Conservation (phyloP, 139 green algal genomes). For the Chlorella sp. region DNA sequence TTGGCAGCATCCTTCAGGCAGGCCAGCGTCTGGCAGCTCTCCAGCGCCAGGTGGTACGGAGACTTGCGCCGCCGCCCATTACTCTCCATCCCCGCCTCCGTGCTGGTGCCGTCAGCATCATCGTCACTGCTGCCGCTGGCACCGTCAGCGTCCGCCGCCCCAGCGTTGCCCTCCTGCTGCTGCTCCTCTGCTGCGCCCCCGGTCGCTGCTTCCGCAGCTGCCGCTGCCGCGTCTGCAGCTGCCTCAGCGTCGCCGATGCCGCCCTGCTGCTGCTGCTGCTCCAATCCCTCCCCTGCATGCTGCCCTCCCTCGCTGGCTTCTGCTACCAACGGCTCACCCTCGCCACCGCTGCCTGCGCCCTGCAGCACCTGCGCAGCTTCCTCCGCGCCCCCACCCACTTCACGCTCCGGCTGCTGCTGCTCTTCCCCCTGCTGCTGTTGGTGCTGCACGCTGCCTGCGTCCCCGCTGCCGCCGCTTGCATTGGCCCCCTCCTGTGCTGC, state of each 20-base stretch:
- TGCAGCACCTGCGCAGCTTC: background rate
- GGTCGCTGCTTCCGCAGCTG: no score
- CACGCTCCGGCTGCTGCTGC: background rate
- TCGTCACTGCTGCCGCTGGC: background rate
- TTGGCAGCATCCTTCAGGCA: constrained; percentile 37
- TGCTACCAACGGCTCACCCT: background rate
- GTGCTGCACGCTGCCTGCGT: background rate
- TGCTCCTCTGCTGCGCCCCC: background rate
- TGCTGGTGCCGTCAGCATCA: background rate
- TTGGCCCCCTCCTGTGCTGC: background rate
- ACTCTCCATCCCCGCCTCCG: background rate
- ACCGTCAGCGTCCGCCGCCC: background rate
- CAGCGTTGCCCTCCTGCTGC: background rate
- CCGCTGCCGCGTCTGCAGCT: background rate
- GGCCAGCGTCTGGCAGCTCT: constrained; percentile 29
- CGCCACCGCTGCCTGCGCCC: background rate
- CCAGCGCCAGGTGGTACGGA: background rate
- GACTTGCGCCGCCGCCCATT: background rate
- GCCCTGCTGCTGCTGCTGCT: background rate
- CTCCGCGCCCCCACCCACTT: background rate
- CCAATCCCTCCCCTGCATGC: no score
- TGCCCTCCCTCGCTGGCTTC: background rate
- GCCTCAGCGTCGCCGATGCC: background rate
- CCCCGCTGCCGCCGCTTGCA: background rate
- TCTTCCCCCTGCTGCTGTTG: background rate